Conservation (phyloP, 495 filamentous ascomycete genomes). For the Hypoxylon cercidicola region DNA sequence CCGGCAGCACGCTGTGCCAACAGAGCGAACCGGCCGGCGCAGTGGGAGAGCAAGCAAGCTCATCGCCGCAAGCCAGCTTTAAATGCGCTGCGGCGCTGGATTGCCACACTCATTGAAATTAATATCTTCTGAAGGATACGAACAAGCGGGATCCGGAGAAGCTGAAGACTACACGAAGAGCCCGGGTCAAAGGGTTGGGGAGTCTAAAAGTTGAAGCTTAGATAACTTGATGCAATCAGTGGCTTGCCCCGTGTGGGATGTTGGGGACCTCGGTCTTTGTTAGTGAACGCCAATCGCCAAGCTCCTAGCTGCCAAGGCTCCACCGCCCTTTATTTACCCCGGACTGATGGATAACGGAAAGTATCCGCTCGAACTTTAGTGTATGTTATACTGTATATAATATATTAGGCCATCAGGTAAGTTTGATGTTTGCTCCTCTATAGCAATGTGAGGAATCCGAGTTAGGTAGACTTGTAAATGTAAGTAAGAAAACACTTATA, state of each 20-base stretch:
- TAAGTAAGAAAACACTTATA: no score
- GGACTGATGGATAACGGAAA: conserved; percentile 23
- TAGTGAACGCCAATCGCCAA: conserved; percentile 9
- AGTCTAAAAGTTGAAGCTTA: conserved; percentile 28
- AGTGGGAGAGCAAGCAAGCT: conserved; percentile 34
- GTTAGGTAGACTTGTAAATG: no score
- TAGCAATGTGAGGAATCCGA: no score
- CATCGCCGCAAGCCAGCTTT: conserved; percentile 45
- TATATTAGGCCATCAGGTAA: no score
- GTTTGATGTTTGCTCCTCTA: no score
- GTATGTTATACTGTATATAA: no score
- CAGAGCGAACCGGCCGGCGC: conserved; percentile 33
- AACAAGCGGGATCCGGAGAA: background rate
- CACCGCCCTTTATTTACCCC: conserved; percentile 22
- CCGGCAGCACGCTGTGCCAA: conserved; percentile 18
- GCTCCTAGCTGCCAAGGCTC: background rate
- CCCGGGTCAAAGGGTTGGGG: conserved; percentile 27
- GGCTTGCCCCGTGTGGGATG: background rate
- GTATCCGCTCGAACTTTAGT: conserved; percentile 20
- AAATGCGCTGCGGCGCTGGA: conserved; percentile 36
- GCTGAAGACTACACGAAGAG: background rate
- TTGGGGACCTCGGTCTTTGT: conserved; percentile 24
- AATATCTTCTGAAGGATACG: background rate
- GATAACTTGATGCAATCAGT: background rate
- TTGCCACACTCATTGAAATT: conserved; percentile 36